Evolutionary conservation across 108 stramenopile species (phyloP).

Genomic region (Epithemia pelagica): DNA sequence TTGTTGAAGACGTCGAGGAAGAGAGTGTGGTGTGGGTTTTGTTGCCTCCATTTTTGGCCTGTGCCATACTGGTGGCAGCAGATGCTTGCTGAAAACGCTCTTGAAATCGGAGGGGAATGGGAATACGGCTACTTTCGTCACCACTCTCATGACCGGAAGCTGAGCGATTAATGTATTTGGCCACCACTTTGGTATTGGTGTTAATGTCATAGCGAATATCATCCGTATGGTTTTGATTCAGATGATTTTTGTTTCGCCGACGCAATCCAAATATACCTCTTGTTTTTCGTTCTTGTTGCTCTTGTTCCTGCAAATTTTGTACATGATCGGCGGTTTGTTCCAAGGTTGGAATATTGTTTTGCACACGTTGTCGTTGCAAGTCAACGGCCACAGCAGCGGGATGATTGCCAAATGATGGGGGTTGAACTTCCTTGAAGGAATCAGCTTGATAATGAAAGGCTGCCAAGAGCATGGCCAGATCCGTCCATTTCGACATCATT

Average conservation of each 20-base stretch:
- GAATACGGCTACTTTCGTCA: background rate
- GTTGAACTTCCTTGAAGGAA: constrained; percentile 37
- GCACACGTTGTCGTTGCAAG: constrained; percentile 1
- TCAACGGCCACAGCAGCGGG: constrained; percentile 8
- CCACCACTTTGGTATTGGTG: background rate
- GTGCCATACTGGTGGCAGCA: background rate
- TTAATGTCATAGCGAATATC: background rate
- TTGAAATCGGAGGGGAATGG: background rate
- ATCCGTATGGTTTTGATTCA: background rate
- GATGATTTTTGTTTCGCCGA: constrained; percentile 1
- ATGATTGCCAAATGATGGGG: constrained; percentile 63
- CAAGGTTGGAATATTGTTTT: background rate
- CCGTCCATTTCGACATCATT: constrained; percentile 74
- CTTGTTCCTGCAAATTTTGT: constrained; percentile 6
- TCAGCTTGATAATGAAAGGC: constrained; percentile 60
- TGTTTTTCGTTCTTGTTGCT: background rate
- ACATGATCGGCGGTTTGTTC: background rate
- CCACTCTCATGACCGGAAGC: background rate
- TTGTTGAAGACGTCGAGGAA: no score
- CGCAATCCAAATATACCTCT: background rate
- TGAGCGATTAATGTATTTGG: background rate
- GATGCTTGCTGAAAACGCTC: constrained; percentile 1
- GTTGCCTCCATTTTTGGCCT: background rate
- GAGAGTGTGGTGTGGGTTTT: no score
- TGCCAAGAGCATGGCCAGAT: constrained; percentile 50